Conservation (phyloP, 1,139 yeast genomes). For the Candida pseudocylindracea region DNA sequence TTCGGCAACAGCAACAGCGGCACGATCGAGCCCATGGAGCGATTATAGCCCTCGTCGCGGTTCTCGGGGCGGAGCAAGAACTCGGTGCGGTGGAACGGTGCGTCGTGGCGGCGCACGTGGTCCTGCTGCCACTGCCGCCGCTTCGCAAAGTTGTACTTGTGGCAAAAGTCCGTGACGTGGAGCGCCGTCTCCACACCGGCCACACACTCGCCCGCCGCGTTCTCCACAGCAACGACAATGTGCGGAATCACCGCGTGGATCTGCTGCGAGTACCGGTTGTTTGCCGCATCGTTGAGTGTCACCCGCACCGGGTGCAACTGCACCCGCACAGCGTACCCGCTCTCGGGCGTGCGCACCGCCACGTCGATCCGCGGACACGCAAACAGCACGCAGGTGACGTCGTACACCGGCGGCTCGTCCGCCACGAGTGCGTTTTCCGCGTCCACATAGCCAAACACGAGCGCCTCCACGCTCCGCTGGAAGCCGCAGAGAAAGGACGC, state of each 20-base stretch:
- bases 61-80: conserved; percentile 33
- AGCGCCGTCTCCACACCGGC: conserved; percentile 28
- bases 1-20: conserved; percentile 47
- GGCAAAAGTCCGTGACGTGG: conserved; percentile 33
- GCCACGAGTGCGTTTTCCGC: conserved; percentile 49
- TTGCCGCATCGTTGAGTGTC: conserved; percentile 47
- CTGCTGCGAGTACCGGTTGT: conserved; percentile 36
- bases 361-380: conserved; percentile 15
- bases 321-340: conserved; percentile 7
- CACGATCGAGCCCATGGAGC: conserved; percentile 25
- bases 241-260: conserved; percentile 26
- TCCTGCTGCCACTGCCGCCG: conserved; percentile 32
- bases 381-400: conserved; percentile 40
- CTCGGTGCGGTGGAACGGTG: conserved; percentile 62
- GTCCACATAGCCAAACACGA: conserved; percentile 47
- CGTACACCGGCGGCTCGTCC: conserved; percentile 34
- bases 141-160: conserved; percentile 23
- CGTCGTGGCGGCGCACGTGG: conserved; percentile 52
- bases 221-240: conserved; percentile 12
- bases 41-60: conserved; percentile 20
- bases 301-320: conserved; percentile 17
- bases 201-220: conserved; percentile 4
- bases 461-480: conserved; percentile 16
- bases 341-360: conserved; percentile 6
- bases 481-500: conserved; percentile 25